Evolutionary conservation across 768 basidiomycete genomes (phyloP).

Genomic region (Infundibulicybe gibba): DNA sequence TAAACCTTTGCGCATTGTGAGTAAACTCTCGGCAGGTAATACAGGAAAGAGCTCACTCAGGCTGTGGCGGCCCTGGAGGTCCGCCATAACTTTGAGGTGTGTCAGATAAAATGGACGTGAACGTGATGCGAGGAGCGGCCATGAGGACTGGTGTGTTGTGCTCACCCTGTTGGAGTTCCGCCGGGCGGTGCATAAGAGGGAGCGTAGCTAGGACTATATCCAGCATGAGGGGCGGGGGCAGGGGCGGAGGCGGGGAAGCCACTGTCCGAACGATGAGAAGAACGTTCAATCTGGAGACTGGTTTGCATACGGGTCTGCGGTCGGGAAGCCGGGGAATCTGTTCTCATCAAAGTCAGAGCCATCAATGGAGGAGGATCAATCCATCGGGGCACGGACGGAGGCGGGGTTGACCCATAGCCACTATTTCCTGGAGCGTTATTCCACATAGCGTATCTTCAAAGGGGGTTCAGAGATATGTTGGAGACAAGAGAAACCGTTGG

Average conservation of each 20-base stretch:
- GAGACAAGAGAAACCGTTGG: too few species aligned
- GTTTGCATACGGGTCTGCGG: slow-evolving; percentile 3
- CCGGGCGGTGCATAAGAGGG: not conserved
- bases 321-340: slow-evolving; percentile 11
- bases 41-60: slow-evolving; percentile 8
- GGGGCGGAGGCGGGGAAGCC: not conserved
- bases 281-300: not conserved
- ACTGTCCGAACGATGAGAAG: not conserved
- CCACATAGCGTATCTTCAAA: too few species aligned
- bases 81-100: slow-evolving; percentile 16
- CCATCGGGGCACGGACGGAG: slow-evolving; percentile 6
- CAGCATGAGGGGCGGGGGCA: not conserved
- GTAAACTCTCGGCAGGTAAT: not conserved
- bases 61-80: slow-evolving; percentile 13
- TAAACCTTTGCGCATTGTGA: too few species aligned
- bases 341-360: slow-evolving; percentile 9
- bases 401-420: slow-evolving; percentile 5
- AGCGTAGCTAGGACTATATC: not conserved
- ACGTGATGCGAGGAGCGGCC: not conserved
- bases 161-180: not conserved
- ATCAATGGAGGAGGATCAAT: not conserved
- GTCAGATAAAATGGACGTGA: too few species aligned
- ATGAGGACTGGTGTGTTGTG: not conserved
- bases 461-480: too few species aligned
- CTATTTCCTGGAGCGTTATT: too few species aligned